Percentiles rank a stretch among this genome's conserved stretches.
Conservation (phyloP, 371 early-diverging fungal species). For the Dichotomocladium elegans region DNA sequence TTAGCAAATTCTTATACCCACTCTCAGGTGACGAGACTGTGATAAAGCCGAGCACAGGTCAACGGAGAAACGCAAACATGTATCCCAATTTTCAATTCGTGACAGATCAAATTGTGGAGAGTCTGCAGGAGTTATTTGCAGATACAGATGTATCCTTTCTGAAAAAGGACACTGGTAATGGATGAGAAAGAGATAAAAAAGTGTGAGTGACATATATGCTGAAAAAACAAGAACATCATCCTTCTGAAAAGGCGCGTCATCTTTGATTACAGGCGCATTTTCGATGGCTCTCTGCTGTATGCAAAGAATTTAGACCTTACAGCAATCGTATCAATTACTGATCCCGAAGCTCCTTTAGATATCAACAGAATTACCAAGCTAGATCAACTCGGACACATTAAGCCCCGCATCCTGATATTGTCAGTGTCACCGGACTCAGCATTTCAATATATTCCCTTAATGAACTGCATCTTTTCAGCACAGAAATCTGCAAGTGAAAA, state of each 20-base stretch:
- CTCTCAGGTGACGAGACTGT: conserved; percentile 28
- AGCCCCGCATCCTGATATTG: conserved; percentile 81
- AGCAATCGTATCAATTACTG: neutral
- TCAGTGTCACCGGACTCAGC: conserved; percentile 87
- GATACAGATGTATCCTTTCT: conserved; percentile 37
- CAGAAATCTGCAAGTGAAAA: conserved; percentile 70
- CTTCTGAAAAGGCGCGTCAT: too few relatives aligned
- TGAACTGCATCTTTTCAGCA: conserved; percentile 96
- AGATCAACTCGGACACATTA: conserved; percentile 58
- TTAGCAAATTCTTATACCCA: conserved; percentile 60
- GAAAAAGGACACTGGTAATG: conserved; percentile 40
- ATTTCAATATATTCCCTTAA: conserved; percentile 88
- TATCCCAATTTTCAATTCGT: conserved; percentile 62
- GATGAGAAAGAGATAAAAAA: conserved; percentile 25
- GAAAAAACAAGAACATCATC: too few relatives aligned
- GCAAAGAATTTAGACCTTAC: neutral
- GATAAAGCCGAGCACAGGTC: neutral
- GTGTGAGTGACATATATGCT: conserved; percentile 1
- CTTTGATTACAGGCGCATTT: conserved; percentile 56
- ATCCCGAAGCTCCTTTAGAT: conserved; percentile 41
- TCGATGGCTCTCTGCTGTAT: conserved; percentile 63
- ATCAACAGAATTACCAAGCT: conserved; percentile 60
- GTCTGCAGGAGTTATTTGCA: conserved; percentile 40
- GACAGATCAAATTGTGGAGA: conserved; percentile 51
- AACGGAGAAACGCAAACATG: conserved; percentile 51